Base-by-base conservation (phyloP, 2,329 filamentous ascomycete species). In the Monosporascus sp. region DNA sequence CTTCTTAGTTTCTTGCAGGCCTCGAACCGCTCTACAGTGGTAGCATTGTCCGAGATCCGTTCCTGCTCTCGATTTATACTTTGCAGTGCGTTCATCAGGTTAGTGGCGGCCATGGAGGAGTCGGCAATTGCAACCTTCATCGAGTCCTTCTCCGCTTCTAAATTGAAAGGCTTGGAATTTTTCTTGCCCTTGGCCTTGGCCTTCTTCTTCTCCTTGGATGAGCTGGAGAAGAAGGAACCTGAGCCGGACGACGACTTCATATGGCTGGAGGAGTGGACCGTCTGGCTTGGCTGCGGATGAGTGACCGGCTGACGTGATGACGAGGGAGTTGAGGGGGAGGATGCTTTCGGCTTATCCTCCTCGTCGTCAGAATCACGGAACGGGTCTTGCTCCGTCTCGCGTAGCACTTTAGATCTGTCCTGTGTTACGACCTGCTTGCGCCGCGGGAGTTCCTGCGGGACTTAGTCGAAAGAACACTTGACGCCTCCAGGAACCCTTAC, bases 101-200 rank as follows among this genome's bases (percentile, higher is more conserved):
- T 96, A 0, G 89, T 97, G n/a, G 90, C 87, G 3, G 91, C 89
- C 39, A 97, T 89, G 1, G 90, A 92, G 0, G 92, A 85, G 47
- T 93, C 89, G 3, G 93, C 94, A 58, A 99, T 91, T n/a, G 87
- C 83, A 57, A 87, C 83, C 60, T 96, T 87, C 76, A 99, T 91
- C 55, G 88, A 80, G 1, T 89, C 88, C 69, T 93, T 93, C 70
- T 97, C 94, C 39, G 84, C 87, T 62, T 95, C 89, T 0, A 97
- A 77, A 66, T 88, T 90, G 76, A 97, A 97, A 0, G 82, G 76
- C 64, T 80, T 82, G 43, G 75, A 70, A 66, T 84, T 82, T 58
- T 78, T 84, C 62, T 82, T 82, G 59, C 77, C 75, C 59, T 79
- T 79, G 59, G 80, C 69, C 57, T 77, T 75, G 50, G 77, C 72